phyloP scores from a whole-genome alignment of 768 basidiomycete genomes.

The Pleurotus platypus region DNA sequence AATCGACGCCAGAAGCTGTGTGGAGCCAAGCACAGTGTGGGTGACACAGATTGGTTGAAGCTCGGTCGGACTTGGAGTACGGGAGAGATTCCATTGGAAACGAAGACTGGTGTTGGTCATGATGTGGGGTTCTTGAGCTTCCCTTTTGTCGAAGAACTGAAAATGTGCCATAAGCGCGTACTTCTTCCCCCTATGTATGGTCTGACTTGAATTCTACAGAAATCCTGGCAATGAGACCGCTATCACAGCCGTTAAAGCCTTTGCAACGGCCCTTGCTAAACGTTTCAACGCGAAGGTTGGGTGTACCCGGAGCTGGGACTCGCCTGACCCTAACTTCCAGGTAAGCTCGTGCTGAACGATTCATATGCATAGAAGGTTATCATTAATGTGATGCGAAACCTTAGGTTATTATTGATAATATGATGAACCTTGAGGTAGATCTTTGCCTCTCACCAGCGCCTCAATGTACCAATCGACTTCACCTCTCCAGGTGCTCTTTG shows the following conservation, averaged over 20 bases:
- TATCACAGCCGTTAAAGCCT: slow-evolving; percentile 49
- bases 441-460: neutral
- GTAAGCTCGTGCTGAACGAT: slow-evolving; percentile 22
- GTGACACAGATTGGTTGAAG: slow-evolving; percentile 51
- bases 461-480: neutral
- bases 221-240: slow-evolving; percentile 58
- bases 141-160: slow-evolving; percentile 61
- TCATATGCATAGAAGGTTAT: no score
- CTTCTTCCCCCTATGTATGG: neutral
- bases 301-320: slow-evolving; percentile 69
- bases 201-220: slow-evolving; percentile 25
- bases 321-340: slow-evolving; percentile 55
- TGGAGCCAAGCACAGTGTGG: slow-evolving; percentile 32
- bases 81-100: slow-evolving; percentile 47
- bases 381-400: neutral
- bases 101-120: slow-evolving; percentile 49
- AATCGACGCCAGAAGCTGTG: slow-evolving; percentile 51
- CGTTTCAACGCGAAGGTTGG: slow-evolving; percentile 60
- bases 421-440: slow-evolving; percentile 69
- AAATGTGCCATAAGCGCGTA: slow-evolving; percentile 38
- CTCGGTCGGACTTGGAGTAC: slow-evolving; percentile 50
- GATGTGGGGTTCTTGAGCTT: slow-evolving; percentile 73
- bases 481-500: slow-evolving; percentile 38
- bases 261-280: slow-evolving; percentile 51
- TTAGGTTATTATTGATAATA: slow-evolving; percentile 74